Conservation (phyloP, 75 land plant species). For the Selaginella tamariscina region DNA sequence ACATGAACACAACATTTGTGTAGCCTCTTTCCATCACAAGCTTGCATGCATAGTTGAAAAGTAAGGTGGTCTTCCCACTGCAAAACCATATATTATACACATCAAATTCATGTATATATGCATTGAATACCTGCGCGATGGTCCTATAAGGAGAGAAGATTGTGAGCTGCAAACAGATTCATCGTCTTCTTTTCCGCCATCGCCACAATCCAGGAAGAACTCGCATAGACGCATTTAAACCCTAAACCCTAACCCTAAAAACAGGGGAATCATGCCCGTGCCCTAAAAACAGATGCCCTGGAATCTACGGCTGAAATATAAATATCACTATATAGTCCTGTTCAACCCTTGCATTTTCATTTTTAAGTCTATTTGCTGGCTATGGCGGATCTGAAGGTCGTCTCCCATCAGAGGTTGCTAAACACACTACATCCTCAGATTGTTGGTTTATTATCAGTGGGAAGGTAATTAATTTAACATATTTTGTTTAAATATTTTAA, state of each 20-base stretch:
- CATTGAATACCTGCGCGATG: background rate
- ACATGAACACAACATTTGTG: constrained; percentile 45
- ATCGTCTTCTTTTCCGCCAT: too few relatives aligned
- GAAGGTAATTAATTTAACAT: constrained; percentile 26
- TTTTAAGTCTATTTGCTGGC: background rate
- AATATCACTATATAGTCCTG: too few relatives aligned
- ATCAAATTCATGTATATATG: too few relatives aligned
- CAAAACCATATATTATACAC: too few relatives aligned
- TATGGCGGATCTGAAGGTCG: background rate
- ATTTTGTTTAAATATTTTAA: too few relatives aligned
- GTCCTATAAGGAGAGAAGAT: background rate
- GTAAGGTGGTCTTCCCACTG: constrained; percentile 81
- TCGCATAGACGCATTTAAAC: background rate
- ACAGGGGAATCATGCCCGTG: background rate
- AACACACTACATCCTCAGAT: constrained; percentile 24
- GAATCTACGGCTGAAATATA: too few relatives aligned
- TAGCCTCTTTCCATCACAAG: constrained; percentile 18
- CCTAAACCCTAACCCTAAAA: too few relatives aligned
- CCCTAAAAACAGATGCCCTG: too few relatives aligned
- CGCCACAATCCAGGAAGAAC: background rate
- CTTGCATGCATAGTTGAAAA: constrained; percentile 68
- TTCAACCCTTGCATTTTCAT: background rate
- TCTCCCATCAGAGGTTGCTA: constrained; percentile 21
- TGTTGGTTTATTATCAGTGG: constrained; percentile 35
- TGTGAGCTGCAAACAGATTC: too few relatives aligned